Percentiles rank a stretch among this genome's conserved stretches.
Evolutionary conservation across 163 green algal genomes (phyloP).

Genomic region (Scenedesmus sp.): DNA sequence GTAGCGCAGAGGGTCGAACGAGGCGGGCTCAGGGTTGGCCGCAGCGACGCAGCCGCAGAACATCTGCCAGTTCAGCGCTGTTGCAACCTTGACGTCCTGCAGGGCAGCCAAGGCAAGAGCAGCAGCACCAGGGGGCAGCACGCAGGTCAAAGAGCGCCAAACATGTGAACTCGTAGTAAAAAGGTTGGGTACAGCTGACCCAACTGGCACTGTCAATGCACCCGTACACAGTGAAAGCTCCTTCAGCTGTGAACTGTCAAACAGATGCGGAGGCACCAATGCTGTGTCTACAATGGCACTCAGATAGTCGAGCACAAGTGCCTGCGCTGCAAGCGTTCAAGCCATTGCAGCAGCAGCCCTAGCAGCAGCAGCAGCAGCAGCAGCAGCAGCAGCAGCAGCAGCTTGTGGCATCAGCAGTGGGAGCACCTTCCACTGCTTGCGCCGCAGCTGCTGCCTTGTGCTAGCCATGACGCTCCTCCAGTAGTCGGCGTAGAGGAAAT

Average conservation of each 20-base stretch:
- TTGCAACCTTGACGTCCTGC: slow-evolving; percentile 46
- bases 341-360: too few relatives aligned
- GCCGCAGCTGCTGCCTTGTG: neutral
- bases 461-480: slow-evolving; percentile 24
- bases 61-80: slow-evolving; percentile 56
- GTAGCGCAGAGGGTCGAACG: slow-evolving; percentile 47
- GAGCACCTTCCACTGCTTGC: slow-evolving; percentile 27
- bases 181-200: too few relatives aligned
- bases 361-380: neutral
- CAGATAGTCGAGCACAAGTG: too few relatives aligned
- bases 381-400: neutral
- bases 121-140: neutral
- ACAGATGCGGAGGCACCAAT: too few relatives aligned
- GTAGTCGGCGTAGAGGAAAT: slow-evolving; percentile 32
- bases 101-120: neutral
- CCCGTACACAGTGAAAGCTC: too few relatives aligned
- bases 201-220: too few relatives aligned
- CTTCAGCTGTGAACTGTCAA: too few relatives aligned
- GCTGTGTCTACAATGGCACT: too few relatives aligned
- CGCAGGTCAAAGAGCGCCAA: neutral
- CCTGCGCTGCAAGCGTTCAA: too few relatives aligned
- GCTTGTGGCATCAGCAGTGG: neutral
- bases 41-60: slow-evolving; percentile 50
- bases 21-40: neutral
- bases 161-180: too few relatives aligned